Evolutionary conservation across 2,329 filamentous ascomycete species (phyloP).

Genomic region (Colletotrichum musicola): DNA sequence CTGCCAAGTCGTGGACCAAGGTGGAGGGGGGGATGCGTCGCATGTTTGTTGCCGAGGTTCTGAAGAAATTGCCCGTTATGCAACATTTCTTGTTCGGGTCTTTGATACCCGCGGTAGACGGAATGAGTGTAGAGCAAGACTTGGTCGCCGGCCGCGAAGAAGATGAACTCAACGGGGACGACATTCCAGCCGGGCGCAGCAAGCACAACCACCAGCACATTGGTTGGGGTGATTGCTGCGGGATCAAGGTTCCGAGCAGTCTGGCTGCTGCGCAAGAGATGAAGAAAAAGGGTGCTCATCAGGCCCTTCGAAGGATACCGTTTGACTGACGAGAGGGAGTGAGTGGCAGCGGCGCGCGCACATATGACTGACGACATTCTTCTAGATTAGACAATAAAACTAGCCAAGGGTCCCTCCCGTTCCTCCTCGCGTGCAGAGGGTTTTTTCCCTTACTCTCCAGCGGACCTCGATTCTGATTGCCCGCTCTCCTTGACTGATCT

Average conservation of each 20-base stretch:
- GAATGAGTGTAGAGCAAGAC: slow-evolving; percentile 79
- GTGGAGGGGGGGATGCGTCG: slow-evolving; percentile 95
- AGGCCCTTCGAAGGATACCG: slow-evolving; percentile 78
- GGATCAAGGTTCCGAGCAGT: slow-evolving; percentile 96
- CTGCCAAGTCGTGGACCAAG: slow-evolving; percentile 90
- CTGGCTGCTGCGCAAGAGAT: slow-evolving; percentile 91
- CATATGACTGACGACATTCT: background rate
- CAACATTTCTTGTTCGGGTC: slow-evolving; percentile 97
- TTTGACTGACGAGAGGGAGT: slow-evolving; percentile 72
- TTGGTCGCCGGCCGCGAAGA: slow-evolving; percentile 60
- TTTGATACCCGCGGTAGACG: slow-evolving; percentile 81
- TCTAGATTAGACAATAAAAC: slow-evolving; percentile 12
- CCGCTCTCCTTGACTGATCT: no score
- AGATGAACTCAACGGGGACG: slow-evolving; percentile 66
- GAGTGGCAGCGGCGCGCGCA: background rate
- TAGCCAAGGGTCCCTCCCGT: background rate
- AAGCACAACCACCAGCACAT: slow-evolving; percentile 78
- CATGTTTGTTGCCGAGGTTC: slow-evolving; percentile 95
- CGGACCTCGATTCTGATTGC: no score
- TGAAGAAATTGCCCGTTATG: slow-evolving; percentile 96
- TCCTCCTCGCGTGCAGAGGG: no score
- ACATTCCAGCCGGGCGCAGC: slow-evolving; percentile 68
- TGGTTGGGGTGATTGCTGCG: slow-evolving; percentile 96
- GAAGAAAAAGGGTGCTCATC: slow-evolving; percentile 76
- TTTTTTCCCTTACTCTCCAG: no score